A percentile compares a stretch with the other conserved stretches of the same genome.
Conservation (phyloP, 164 flowering plant genomes). For the Macadamia tetraphylla region DNA sequence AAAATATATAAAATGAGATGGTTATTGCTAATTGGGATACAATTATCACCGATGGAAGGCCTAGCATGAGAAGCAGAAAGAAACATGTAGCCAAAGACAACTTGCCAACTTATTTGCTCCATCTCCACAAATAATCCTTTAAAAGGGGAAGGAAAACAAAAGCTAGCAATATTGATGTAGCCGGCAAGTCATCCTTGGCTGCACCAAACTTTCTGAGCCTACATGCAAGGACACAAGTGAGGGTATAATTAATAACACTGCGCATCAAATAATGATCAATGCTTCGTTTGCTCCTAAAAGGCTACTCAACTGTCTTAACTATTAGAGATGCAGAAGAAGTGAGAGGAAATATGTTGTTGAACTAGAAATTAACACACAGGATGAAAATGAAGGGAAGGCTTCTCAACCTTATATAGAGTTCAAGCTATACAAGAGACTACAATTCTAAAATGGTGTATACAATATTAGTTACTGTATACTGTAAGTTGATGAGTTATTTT, state of each 20-base stretch:
- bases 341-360: not conserved
- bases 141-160: not conserved
- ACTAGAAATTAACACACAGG: not conserved
- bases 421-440: too few relatives aligned
- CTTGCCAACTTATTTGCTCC: slow-evolving; percentile 42
- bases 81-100: slow-evolving; percentile 49
- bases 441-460: not conserved
- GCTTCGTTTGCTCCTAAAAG: too few relatives aligned
- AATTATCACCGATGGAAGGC: not conserved
- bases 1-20: too few relatives aligned
- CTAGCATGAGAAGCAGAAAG: slow-evolving; percentile 42
- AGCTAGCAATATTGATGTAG: not conserved
- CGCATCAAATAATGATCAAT: too few relatives aligned
- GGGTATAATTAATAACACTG: not conserved
- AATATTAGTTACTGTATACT: slow-evolving; percentile 1
- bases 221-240: slow-evolving; percentile 34
- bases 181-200: slow-evolving; percentile 70
- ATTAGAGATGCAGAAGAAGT: too few relatives aligned
- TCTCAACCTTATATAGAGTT: slow-evolving; percentile 14
- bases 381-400: slow-evolving; percentile 1
- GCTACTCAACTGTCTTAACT: too few relatives aligned
- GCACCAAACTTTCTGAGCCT: slow-evolving; percentile 29
- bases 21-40: too few relatives aligned
- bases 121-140: slow-evolving; percentile 1
- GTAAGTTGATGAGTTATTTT: slow-evolving; percentile 19